Evolutionary conservation across 1,284 basidiomycete species (phyloP), one percentile per base, ranked within the genome.

Genomic region (Salmacisia buchloeana): DNA sequence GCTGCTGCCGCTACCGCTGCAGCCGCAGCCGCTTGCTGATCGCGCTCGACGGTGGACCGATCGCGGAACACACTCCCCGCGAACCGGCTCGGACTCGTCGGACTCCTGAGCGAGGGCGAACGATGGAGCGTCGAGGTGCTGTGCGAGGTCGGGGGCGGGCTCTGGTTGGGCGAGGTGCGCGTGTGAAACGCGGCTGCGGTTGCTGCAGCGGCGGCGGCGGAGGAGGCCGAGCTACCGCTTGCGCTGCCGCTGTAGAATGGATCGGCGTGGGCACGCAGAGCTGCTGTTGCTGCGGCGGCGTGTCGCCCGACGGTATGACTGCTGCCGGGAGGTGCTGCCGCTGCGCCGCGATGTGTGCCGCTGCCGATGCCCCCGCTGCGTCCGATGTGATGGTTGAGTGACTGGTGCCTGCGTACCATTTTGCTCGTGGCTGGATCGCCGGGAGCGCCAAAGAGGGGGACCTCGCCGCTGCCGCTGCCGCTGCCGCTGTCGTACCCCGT

Each of bases 371-470:
- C 49, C 12, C 31, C 15, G 12, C 27, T 15, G 23, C 49, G 27
- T 18, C 49, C 49, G 15, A 54, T 54, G 27, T 54, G 49, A 33
- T 54, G 49, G 21, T 54, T 54, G 27, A 54, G 49, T 13, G 49
- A 54, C 31, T 54, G 49, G 49, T 54, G 49, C 34, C 49, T 29
- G 27, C 49, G 49, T 9, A 54, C 49, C 27, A 54, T 54, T 31
- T 33, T 54, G 25, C 29, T 33, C 9, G 31, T 27, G 10, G 25
- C 27, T 9, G 49, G 21, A n/a, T 54, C 29, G 49, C 27, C 29
- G 10, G 25, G 13, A n/a, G n/a, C n/a, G 15, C 18, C 49, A 4
- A 54, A 33, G 25, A 54, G 49, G 34, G 49, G 29, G 1, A 33
- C 34, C n/a, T n/a, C n/a, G n/a, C n/a, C n/a, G n/a, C n/a, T n/a